These are phyloP conservation scores for Nakataea oryzae DNA, from an alignment of 2,329 filamentous ascomycete genomes.

Conservation along the genomic window DNA sequence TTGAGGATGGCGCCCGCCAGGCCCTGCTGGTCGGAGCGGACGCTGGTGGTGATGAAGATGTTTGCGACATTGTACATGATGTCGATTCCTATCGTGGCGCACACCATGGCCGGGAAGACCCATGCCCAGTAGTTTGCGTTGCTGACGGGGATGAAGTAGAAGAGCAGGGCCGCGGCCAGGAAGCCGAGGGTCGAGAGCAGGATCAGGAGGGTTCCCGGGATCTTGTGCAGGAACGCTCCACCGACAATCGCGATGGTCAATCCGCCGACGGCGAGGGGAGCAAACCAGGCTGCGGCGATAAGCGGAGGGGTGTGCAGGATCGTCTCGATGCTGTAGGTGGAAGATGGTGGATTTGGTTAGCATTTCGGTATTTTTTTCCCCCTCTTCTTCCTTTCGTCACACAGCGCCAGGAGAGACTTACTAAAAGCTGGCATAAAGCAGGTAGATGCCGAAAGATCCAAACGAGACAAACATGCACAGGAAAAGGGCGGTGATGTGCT, in stretches of 20 bases:
- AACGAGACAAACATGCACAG: slow-evolving; percentile 53
- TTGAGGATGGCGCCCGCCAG: slow-evolving; percentile 56
- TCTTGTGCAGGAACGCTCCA: slow-evolving; percentile 38
- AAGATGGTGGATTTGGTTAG: slow-evolving; percentile 25
- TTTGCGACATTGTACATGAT: slow-evolving; percentile 56
- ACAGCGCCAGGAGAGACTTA: slow-evolving; percentile 19
- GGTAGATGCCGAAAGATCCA: slow-evolving; percentile 53
- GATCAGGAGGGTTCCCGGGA: slow-evolving; percentile 37
- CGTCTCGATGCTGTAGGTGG: slow-evolving; percentile 28
- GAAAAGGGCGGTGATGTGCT: slow-evolving; percentile 53
- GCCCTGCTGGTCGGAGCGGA: slow-evolving; percentile 49
- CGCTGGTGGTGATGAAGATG: slow-evolving; percentile 55
- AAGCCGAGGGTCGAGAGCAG: slow-evolving; percentile 37
- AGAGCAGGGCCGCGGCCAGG: slow-evolving; percentile 36
- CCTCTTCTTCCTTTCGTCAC: not conserved
- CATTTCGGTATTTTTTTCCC: slow-evolving; percentile 1
- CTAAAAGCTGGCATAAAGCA: slow-evolving; percentile 57
- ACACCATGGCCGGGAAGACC: slow-evolving; percentile 50
- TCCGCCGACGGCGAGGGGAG: slow-evolving; percentile 44
- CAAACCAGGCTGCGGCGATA: slow-evolving; percentile 42
- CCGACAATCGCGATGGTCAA: slow-evolving; percentile 37
- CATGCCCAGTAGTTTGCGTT: slow-evolving; percentile 50
- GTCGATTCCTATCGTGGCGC: slow-evolving; percentile 54
- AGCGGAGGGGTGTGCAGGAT: slow-evolving; percentile 36
- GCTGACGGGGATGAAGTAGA: slow-evolving; percentile 41